Base-by-base conservation (phyloP, 352 stramenopile species). In the Phytophthora pini region DNA sequence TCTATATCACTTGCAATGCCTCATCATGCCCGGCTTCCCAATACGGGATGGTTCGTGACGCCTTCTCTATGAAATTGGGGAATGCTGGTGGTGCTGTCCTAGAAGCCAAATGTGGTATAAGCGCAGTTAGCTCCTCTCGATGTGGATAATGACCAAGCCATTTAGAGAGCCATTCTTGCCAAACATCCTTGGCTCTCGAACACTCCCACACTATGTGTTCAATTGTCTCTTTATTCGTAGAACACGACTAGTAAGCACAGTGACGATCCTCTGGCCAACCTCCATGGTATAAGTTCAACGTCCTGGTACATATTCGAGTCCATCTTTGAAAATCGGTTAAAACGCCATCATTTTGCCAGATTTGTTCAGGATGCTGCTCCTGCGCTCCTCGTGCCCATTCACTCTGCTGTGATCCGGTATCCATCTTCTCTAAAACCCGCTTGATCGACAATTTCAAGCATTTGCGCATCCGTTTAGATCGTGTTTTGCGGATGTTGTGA, bases 201-300 rank as follows among this genome's bases (percentile, higher is more conserved):
- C 24, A 50, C 22, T 50, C 44, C 44, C 24, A 50, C 12, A 50
- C 11, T 17, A 50, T 36, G 11, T 50, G 44, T 11, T 50, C 24
- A 36, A 36, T 46, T 24, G 40, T 46, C 40, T 46, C 40, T 24
- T 32, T 32, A 5, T 20, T 46, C 5, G 17, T 24, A 5, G 4
- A 20, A 50, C 44, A 36, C 3, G 2, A 1, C 8, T 22, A 2
- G 24, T 50, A 50, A 2, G 44, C 24, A 36, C 44, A 50, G 0
- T 50, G 22, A 17, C 24, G 22, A 50, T 50, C 22, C 10, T 20
- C 5, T 7, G 44, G 26, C 44, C 44, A 50, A 11, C 22, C 44
- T 22, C 22, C 22, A 12, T 50, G 44, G 11, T 22, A 50, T 13
- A 50, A 7, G 22, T 50, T 50, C n/a, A 31, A 29, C 7, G n/a